These are phyloP conservation scores for Calycina herbarum DNA, from an alignment of 2,329 filamentous ascomycete genomes.

Conservation along the genomic window DNA sequence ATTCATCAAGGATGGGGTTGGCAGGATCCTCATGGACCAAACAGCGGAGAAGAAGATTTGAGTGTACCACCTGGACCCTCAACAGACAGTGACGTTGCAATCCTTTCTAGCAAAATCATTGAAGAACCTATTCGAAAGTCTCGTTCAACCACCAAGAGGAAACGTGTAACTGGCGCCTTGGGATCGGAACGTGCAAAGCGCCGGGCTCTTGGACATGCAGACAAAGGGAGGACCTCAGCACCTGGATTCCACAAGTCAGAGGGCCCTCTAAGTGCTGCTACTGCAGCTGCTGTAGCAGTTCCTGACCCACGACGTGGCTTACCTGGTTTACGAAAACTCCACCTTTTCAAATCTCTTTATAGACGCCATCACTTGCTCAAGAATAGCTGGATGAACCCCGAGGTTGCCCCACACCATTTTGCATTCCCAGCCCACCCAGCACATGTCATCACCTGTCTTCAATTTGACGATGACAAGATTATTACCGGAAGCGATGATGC, in stretches of 20 bases:
- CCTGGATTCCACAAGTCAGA: conserved; percentile 54
- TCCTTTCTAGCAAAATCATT: conserved; percentile 20
- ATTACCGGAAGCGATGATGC: conserved; percentile 97
- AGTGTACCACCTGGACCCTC: conserved; percentile 53
- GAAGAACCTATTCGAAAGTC: conserved; percentile 27
- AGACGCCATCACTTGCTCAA: conserved; percentile 89
- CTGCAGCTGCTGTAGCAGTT: conserved; percentile 77
- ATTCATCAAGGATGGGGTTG: conserved; percentile 95
- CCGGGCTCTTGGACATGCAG: conserved; percentile 30
- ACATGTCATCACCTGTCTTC: conserved; percentile 95
- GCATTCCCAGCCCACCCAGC: conserved; percentile 95
- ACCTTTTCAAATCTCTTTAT: conserved; percentile 95
- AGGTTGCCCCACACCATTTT: conserved; percentile 82
- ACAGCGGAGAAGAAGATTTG: conserved; percentile 79
- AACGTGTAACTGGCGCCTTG: conserved; percentile 28
- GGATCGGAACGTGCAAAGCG: conserved; percentile 35
- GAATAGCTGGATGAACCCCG: conserved; percentile 86
- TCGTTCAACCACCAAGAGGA: conserved; percentile 36
- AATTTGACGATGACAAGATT: conserved; percentile 98
- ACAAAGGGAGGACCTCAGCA: conserved; percentile 28
- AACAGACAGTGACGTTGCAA: conserved; percentile 50
- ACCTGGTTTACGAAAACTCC: conserved; percentile 75
- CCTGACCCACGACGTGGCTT: conserved; percentile 80
- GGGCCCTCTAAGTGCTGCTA: conserved; percentile 83
- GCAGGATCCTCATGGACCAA: conserved; percentile 78